phyloP scores from a whole-genome alignment of 352 stramenopile species.

The Phytophthora palmivora region DNA sequence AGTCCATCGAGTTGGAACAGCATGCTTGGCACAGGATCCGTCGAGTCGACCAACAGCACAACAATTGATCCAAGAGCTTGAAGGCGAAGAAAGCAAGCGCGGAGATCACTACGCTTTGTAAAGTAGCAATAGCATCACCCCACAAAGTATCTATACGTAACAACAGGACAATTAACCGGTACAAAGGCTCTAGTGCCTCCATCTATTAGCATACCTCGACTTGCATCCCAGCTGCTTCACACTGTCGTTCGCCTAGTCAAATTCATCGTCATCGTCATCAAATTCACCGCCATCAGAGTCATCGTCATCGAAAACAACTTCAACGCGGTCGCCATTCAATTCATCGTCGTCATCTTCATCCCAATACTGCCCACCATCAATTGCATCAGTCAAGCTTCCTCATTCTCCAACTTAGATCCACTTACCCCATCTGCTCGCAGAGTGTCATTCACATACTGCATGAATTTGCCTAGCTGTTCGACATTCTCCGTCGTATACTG shows the following conservation, averaged over 20 bases:
- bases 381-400: slow-evolving; percentile 1
- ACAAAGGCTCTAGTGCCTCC: slow-evolving; percentile 14
- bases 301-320: slow-evolving; percentile 30
- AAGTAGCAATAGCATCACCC: background rate
- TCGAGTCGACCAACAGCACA: slow-evolving; percentile 12
- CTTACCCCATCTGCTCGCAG: slow-evolving; percentile 59
- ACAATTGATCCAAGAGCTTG: slow-evolving; percentile 17
- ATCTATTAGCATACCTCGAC: slow-evolving; percentile 24
- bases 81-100: background rate
- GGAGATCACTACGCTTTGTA: slow-evolving; percentile 9
- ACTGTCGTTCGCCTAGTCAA: slow-evolving; percentile 9
- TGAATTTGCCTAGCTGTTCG: slow-evolving; percentile 59
- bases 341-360: slow-evolving; percentile 47
- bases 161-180: slow-evolving; percentile 16
- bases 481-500: slow-evolving; percentile 46
- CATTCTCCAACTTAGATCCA: background rate
- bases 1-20: slow-evolving; percentile 30
- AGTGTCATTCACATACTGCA: slow-evolving; percentile 65
- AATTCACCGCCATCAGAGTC: slow-evolving; percentile 32
- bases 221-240: too few species aligned
- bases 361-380: slow-evolving; percentile 28
- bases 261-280: slow-evolving; percentile 38
- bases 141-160: slow-evolving; percentile 14
- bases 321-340: slow-evolving; percentile 31
- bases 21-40: slow-evolving; percentile 37